Base-by-base conservation (phyloP, 148 eudicot genomes). In the Cornus kousa region DNA sequence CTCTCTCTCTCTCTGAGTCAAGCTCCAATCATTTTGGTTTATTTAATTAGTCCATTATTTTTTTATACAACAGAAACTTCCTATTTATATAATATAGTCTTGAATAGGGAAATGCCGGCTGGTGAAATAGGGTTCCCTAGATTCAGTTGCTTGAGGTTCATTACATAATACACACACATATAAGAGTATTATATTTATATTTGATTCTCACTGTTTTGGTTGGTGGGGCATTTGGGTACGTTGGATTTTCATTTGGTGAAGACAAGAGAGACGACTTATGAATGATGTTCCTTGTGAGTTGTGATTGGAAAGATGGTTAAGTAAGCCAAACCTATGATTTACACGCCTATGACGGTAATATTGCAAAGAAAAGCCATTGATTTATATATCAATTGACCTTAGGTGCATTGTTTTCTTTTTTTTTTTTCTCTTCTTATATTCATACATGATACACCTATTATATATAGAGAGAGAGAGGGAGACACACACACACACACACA, bases 1-100 rank as follows among this genome's bases (percentile, higher is more conserved):
- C 71, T 76, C 71, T 62, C 43, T 67, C 81, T 65, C 81, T 73
- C 77, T 32, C 77, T 77, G 60, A 74, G 77, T 87, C 84, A 84
- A 82, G 86, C 77, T 75, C 84, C 86, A 87, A 84, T 86, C 84
- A 71, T 76, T 74, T 24, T 79, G 73, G 76, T 43, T 83, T 77
- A 80, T 79, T 81, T 66, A 80, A 78, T 81, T 66, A 74, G 59
- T 82, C 71, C 76, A 68, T 39, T 73, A 66, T n/a, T n/a, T 28
- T 28, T 28, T 28, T 77, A 35, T 71, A 19, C 33, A 72, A 75
- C 17, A 80, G 43, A 79, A 77, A 73, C 75, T 70, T 82, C 78
- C 81, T 70, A 5, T 53, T 70, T 71, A 50, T 79, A 67, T 80
- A 2, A 53, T 28, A 16, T 40, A 23, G 19, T 28, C 20, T 19